Evolutionary conservation across 2,329 filamentous ascomycete genomes (phyloP).

Genomic region (Paecilomyces variotii): DNA sequence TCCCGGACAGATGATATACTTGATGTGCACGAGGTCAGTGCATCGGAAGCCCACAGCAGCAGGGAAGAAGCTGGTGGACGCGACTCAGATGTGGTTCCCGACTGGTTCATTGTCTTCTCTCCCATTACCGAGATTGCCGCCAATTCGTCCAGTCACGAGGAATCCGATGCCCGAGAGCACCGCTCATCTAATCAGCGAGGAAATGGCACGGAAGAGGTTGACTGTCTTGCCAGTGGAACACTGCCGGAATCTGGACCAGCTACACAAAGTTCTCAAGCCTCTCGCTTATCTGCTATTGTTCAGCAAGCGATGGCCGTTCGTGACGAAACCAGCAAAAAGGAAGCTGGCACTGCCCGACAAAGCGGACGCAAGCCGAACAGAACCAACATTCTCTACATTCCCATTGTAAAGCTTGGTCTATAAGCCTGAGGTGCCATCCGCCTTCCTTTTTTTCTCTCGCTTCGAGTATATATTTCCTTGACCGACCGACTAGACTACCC

Average conservation of each 20-base stretch:
- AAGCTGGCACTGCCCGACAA: background rate
- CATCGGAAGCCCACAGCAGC: conserved; percentile 1
- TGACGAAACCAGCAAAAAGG: conserved; percentile 1
- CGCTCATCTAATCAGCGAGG: conserved; percentile 4
- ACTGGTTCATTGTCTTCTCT: conserved; percentile 20
- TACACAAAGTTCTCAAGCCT: conserved; percentile 4
- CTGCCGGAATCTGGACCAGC: background rate
- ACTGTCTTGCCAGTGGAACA: background rate
- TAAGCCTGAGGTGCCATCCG: background rate
- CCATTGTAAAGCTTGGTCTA: conserved; percentile 10
- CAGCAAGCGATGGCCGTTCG: conserved; percentile 7
- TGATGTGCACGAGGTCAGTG: conserved; percentile 7
- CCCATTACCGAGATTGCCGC: conserved; percentile 5
- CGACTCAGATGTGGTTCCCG: background rate
- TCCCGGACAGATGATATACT: conserved; percentile 21
- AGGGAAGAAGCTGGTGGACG: background rate
- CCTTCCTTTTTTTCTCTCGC: background rate
- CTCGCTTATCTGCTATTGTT: conserved; percentile 8
- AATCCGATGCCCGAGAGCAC: background rate
- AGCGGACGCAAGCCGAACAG: conserved; percentile 1
- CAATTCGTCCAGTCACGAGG: background rate
- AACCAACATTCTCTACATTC: conserved; percentile 10
- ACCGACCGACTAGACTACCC: background rate
- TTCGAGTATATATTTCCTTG: background rate
- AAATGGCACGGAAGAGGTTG: background rate